Conservation (phyloP, 257 asterid genomes). For the Primulina tabacum region DNA sequence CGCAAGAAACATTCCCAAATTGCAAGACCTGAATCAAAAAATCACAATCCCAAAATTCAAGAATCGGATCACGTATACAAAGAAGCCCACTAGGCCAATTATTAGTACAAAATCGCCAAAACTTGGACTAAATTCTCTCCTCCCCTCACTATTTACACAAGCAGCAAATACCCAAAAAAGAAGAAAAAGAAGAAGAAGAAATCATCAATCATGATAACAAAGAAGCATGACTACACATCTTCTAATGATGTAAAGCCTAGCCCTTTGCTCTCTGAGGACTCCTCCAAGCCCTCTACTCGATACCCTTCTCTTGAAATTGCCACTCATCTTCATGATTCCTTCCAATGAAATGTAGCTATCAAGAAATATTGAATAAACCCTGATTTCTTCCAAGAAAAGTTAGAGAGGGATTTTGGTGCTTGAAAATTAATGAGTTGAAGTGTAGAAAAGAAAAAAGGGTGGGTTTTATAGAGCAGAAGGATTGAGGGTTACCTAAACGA, state of each 20-base stretch:
- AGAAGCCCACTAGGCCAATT: slow-evolving; percentile 16
- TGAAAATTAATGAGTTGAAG: neutral
- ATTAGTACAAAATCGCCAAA: slow-evolving; percentile 38
- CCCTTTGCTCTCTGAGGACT: slow-evolving; percentile 71
- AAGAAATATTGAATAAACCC: neutral
- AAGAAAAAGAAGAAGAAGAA: neutral
- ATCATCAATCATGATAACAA: slow-evolving; percentile 53
- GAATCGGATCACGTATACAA: slow-evolving; percentile 25
- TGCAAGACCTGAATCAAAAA: neutral
- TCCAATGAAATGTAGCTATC: neutral
- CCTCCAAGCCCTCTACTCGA: slow-evolving; percentile 84
- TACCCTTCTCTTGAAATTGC: slow-evolving; percentile 56
- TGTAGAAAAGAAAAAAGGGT: slow-evolving; percentile 17
- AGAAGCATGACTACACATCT: slow-evolving; percentile 90
- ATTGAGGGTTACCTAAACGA: neutral
- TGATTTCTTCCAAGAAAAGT: neutral
- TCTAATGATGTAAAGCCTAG: slow-evolving; percentile 70
- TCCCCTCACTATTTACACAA: slow-evolving; percentile 26
- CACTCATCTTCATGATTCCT: slow-evolving; percentile 51
- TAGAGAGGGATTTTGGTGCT: neutral
- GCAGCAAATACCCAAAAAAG: slow-evolving; percentile 12
- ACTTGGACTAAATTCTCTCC: slow-evolving; percentile 21
- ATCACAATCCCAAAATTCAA: neutral
- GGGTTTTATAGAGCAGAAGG: slow-evolving; percentile 35
- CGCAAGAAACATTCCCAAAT: neutral